Evolutionary conservation across 2,329 filamentous ascomycete species (phyloP), one percentile per base, ranked within the genome.

Genomic region (Penicillium expansum): DNA sequence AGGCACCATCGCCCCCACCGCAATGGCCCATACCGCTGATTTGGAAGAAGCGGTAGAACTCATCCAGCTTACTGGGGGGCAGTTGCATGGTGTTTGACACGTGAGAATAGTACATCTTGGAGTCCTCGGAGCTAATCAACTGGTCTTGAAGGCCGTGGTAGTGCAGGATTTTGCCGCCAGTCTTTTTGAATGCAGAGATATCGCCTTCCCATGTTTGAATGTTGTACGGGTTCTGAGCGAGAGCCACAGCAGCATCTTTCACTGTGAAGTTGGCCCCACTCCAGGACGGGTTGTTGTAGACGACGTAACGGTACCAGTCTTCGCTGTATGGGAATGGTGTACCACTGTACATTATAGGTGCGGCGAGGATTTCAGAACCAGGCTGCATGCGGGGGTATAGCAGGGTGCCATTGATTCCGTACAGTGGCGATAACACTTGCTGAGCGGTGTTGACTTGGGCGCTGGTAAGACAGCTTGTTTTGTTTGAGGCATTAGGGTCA

Each of bases 1-100:
- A 73, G 3, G 78, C 72, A 39, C 78, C 74, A n/a, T 73, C 69
- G 6, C 78, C 79, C 1, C 63, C 60, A 2, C 56, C 55, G 62
- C 82, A 84, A 66, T 84, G 82, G 11, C 69, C 71, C 79, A 83
- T 81, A 0, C 82, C 82, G 0, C 81, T 81, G n/a, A 85, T 75
- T 20, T 71, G 72, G 63, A 84, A 84, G 62, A 80, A 79, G 43
- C 77, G 76, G 45, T 78, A 75, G 60, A 76, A 78, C 0, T 72
- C 70, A 56, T 78, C 76, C 8, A 78, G 57, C 0, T 69, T 55
- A 5, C 60, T 44, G 0, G 72, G 66, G 0, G 63, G 52, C 6
- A 71, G 47, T 0, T 74, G 69, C 68, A 82, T 75, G 0, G 68
- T 66, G 22, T 72, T 59, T 5, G 67, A 64, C 1, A 83, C 76